A percentile compares a stretch with the other conserved stretches of the same genome.
Evolutionary conservation across 768 basidiomycete genomes (phyloP).

Genomic region (Zangia roseola): DNA sequence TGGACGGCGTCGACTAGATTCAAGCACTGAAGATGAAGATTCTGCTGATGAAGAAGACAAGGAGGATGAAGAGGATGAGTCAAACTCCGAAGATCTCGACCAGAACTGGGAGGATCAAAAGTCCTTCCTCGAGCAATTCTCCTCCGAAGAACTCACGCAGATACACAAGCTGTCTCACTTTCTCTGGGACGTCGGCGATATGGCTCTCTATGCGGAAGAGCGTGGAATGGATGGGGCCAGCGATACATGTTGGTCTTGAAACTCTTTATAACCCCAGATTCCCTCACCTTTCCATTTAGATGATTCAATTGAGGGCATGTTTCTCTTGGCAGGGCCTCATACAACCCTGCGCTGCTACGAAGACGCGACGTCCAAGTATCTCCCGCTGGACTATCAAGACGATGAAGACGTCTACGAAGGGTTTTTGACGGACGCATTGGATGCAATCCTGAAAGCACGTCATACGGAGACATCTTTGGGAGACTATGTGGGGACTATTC

Average conservation of each 20-base stretch:
- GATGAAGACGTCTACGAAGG: no score
- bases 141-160: constrained; percentile 18
- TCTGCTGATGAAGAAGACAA: neutral
- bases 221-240: neutral
- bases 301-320: constrained; percentile 4
- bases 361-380: no score
- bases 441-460: no score
- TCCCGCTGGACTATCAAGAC: no score
- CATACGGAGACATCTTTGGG: no score
- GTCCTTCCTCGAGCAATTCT: constrained; percentile 13
- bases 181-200: neutral
- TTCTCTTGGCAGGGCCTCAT: constrained; percentile 15
- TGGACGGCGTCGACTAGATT: neutral
- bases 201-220: constrained; percentile 7
- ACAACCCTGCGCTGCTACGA: constrained; percentile 3
- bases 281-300: constrained; percentile 1
- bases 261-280: no score
- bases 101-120: neutral
- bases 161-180: constrained; percentile 11
- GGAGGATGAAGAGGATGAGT: neutral
- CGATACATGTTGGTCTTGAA: constrained; percentile 8
- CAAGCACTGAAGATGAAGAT: no score
- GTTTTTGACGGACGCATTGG: no score
- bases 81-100: neutral
- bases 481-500: no score